phyloP scores from a whole-genome alignment of 2,329 filamentous ascomycete genomes.

The Cadophora sp. region DNA sequence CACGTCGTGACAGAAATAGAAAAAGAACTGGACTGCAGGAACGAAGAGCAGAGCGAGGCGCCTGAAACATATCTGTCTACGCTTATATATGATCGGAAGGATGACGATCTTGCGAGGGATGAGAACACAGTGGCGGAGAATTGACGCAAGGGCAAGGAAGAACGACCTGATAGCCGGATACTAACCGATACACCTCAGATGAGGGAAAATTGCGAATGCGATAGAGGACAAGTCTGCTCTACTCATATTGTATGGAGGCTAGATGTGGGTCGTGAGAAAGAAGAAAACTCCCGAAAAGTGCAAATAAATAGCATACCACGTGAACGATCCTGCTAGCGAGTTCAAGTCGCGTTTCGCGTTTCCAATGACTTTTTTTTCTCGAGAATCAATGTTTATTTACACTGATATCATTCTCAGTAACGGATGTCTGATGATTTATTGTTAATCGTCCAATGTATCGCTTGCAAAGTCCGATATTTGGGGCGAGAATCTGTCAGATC shows the following conservation, averaged over 20 bases:
- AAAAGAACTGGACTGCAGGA: not conserved
- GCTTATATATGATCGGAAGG: not conserved
- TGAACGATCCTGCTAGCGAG: not conserved
- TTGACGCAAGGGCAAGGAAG: not conserved
- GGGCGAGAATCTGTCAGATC: too few species aligned
- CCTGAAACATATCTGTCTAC: not conserved
- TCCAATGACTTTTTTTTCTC: not conserved
- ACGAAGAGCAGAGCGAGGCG: not conserved
- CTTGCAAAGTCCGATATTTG: too few species aligned
- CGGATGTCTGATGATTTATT: too few species aligned
- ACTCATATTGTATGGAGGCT: not conserved
- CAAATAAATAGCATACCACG: not conserved
- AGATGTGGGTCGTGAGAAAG: not conserved
- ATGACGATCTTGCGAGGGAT: not conserved
- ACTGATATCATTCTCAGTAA: too few species aligned
- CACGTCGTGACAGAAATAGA: constrained; percentile 7
- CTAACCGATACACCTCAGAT: not conserved
- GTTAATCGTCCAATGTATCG: too few species aligned
- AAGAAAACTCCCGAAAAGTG: not conserved
- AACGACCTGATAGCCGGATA: too few species aligned
- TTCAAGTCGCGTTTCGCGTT: not conserved
- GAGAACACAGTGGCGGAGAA: not conserved
- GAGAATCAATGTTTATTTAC: not conserved
- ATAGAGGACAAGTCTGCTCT: not conserved
- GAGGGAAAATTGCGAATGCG: not conserved